Base-by-base conservation (phyloP, 441 rosid genomes). In the Adansonia rubrostipa region DNA sequence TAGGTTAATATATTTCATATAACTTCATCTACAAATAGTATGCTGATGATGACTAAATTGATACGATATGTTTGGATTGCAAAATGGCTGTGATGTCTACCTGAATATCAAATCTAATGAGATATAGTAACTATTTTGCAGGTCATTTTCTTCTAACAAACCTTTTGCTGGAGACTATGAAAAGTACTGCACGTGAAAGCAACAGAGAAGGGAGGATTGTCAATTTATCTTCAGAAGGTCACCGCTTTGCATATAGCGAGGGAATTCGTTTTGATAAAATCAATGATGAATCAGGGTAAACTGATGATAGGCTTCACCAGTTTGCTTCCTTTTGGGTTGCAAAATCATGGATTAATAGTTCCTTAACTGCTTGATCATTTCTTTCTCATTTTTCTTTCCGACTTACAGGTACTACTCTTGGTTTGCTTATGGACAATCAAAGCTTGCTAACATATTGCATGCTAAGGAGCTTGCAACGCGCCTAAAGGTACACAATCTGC, bases 61-160 rank as follows among this genome's bases (percentile, higher is more conserved):
- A 13, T 53, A 5, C 33, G 2, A 24, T 14, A 28, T n/a, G 8
- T 15, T 42, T 9, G 66, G 51, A 58, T 40, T 45, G 40, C 11
- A 20, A 71, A 15, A 13, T 44, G 5, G 68, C 77, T 47, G 45
- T 14, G 33, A 56, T 13, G 40, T n/a, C 19, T 6, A 14, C 17
- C 13, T 51, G 15, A 65, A 7, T 51, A 36, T 17, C 48, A n/a
- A 57, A 77, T 40, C 66, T 57, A n/a, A 61, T 42, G 45, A 60
- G 78, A 24, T 75, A 47, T 45, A 11, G 56, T 13, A 19, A 64
- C 64, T 28, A 78, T 10, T 75, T 72, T 61, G 74, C 86, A 87
- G 94, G 94, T 77, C 92, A 89, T 83, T 90, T 89, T 83, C 89
- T 87, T 62, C 61, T 90, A 84, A 86, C 91, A 13, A 82, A 80